Conservation (phyloP, 805 yeast species). For the Wickerhamiella azymoides region DNA sequence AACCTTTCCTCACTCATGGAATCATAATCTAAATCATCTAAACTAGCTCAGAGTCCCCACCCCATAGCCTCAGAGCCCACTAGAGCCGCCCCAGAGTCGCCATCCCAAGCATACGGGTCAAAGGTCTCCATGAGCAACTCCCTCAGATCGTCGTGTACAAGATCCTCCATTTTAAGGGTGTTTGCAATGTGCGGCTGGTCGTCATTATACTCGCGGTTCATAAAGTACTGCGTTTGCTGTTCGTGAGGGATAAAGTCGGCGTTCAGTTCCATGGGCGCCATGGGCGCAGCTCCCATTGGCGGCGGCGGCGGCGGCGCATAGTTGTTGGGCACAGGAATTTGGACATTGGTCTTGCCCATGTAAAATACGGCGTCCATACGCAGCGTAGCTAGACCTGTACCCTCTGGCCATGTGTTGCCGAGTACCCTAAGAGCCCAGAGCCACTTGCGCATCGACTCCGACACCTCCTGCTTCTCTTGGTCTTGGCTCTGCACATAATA, state of each 20-base stretch:
- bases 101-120: not conserved
- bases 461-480: constrained; percentile 19
- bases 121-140: constrained; percentile 7
- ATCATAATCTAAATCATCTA: too few species aligned
- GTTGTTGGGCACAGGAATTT: constrained; percentile 5
- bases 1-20: too few species aligned
- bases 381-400: constrained; percentile 25
- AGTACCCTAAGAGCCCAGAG: constrained; percentile 23
- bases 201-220: constrained; percentile 6
- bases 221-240: constrained; percentile 3
- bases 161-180: constrained; percentile 4
- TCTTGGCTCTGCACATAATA: constrained; percentile 23
- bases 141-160: constrained; percentile 9
- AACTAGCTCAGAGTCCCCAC: too few species aligned
- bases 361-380: constrained; percentile 24
- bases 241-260: constrained; percentile 9
- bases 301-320: not conserved
- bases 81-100: too few species aligned
- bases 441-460: constrained; percentile 23
- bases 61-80: too few species aligned
- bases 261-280: too few species aligned
- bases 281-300: not conserved
- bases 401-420: constrained; percentile 26
- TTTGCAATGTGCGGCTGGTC: not conserved
- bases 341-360: constrained; percentile 17